A percentile compares a stretch with the other conserved stretches of the same genome.
phyloP scores from a whole-genome alignment of 768 basidiomycete species.

The Naganishia vaughanmartiniae region DNA sequence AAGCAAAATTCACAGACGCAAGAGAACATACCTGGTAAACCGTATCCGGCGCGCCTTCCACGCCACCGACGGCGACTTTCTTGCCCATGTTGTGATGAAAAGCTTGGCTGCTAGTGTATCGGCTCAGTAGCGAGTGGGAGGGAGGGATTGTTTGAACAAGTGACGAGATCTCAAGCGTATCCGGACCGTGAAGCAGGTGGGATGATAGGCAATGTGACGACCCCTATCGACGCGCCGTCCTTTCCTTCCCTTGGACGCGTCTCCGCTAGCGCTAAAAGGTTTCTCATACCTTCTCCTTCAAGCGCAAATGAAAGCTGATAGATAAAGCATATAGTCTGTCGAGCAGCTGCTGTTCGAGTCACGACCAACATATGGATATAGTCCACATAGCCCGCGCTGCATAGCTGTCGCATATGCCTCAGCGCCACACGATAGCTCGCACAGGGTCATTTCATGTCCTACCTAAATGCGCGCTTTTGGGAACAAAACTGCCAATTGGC shows the following conservation, averaged over 20 bases:
- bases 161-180: background rate
- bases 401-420: too few species aligned
- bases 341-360: too few species aligned
- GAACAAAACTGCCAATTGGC: too few species aligned
- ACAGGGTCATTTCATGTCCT: too few species aligned
- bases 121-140: background rate
- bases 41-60: slow-evolving; percentile 30
- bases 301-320: too few species aligned
- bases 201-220: background rate
- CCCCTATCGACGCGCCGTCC: background rate
- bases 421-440: too few species aligned
- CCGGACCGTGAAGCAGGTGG: background rate
- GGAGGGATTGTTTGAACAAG: background rate
- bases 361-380: too few species aligned
- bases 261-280: background rate
- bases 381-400: too few species aligned
- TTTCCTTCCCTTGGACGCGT: background rate
- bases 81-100: slow-evolving; percentile 22
- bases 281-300: too few species aligned
- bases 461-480: too few species aligned
- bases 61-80: slow-evolving; percentile 28
- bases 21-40: slow-evolving; percentile 30
- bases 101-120: background rate
- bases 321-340: too few species aligned
- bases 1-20: background rate